Conservation (phyloP, 306 rosid species). For the Cicer arietinum region DNA sequence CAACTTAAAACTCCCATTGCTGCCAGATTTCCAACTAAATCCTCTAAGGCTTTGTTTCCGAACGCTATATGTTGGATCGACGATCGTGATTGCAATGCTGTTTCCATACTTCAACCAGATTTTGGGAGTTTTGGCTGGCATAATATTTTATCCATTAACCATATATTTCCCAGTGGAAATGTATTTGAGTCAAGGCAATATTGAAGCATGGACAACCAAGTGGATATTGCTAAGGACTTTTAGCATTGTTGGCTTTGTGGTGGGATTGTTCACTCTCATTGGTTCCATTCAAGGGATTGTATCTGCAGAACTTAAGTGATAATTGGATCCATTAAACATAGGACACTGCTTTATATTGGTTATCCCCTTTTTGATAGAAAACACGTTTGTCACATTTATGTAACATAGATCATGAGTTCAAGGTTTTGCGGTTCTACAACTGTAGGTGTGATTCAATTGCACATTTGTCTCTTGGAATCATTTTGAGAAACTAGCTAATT, state of each 20-base stretch:
- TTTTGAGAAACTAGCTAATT: not conserved
- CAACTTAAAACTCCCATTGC: constrained; percentile 51
- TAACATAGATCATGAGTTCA: constrained; percentile 19
- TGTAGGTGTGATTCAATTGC: not conserved
- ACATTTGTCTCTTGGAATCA: not conserved
- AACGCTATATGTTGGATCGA: constrained; percentile 56
- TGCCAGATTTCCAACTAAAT: constrained; percentile 52
- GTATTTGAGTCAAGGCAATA: constrained; percentile 58
- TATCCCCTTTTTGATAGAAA: constrained; percentile 3
- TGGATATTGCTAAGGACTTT: constrained; percentile 64
- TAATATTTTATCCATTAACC: constrained; percentile 66
- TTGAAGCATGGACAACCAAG: constrained; percentile 59
- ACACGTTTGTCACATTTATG: constrained; percentile 11
- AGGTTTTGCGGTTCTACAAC: constrained; percentile 32
- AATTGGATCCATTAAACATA: not conserved
- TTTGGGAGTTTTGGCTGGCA: constrained; percentile 68
- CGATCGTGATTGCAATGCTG: constrained; percentile 58
- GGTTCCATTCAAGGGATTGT: constrained; percentile 72
- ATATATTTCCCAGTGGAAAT: constrained; percentile 76
- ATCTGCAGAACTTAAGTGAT: constrained; percentile 52
- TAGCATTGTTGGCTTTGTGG: constrained; percentile 53
- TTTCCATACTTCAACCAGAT: constrained; percentile 82
- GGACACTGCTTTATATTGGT: constrained; percentile 7
- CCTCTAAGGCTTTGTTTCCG: constrained; percentile 61
- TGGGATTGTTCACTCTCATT: constrained; percentile 56